Evolutionary conservation across 352 stramenopile species (phyloP).

Genomic region (Globisporangium ultimum): DNA sequence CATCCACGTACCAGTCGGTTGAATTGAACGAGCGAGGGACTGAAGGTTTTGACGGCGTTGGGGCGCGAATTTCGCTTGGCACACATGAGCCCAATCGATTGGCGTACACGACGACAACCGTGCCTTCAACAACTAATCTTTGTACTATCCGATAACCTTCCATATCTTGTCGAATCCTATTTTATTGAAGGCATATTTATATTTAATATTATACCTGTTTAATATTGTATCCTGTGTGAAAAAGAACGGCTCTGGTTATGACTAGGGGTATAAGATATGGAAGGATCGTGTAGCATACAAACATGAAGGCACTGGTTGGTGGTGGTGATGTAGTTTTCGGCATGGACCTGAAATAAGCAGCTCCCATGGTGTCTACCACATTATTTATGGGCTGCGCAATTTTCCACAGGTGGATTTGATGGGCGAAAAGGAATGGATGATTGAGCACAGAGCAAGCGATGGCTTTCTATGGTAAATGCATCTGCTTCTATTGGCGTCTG

Average conservation of each 20-base stretch:
- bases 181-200: background rate
- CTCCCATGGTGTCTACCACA: slow-evolving; percentile 6
- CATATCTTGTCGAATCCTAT: background rate
- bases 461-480: too few relatives aligned
- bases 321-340: slow-evolving; percentile 13
- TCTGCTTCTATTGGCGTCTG: too few relatives aligned
- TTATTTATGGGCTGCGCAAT: slow-evolving; percentile 1
- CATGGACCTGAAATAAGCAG: background rate
- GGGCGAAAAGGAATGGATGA: background rate
- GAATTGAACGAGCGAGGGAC: slow-evolving; percentile 83
- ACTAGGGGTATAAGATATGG: slow-evolving; percentile 13
- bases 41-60: slow-evolving; percentile 59
- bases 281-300: slow-evolving; percentile 16
- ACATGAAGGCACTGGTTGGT: slow-evolving; percentile 15
- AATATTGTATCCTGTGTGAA: background rate
- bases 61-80: slow-evolving; percentile 12
- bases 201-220: background rate
- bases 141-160: background rate
- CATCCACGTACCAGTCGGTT: slow-evolving; percentile 72
- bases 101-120: slow-evolving; percentile 26
- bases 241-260: background rate
- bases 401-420: too few relatives aligned
- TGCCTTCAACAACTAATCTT: background rate
- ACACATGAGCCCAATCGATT: slow-evolving; percentile 66
- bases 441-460: too few relatives aligned